Evolutionary conservation across 257 asterid genomes (phyloP), one percentile per base, ranked within the genome.

Genomic region (Primulina eburnea): DNA sequence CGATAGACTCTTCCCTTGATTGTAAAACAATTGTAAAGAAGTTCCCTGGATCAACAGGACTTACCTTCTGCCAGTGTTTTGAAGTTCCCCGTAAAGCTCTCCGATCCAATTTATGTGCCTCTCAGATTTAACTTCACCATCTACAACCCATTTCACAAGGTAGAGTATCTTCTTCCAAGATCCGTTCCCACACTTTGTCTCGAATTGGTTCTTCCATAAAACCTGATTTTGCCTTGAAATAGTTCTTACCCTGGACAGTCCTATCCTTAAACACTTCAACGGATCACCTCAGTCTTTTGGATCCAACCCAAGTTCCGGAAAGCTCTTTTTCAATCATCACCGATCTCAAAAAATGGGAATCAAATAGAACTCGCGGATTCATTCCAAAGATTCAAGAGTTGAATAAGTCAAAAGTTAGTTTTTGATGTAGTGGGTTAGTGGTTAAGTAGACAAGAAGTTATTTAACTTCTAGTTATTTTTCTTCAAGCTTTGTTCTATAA

Each of bases 11-110:
- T 24, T 24, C 26, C 26, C 26, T 24, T 24, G 26, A 24, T 24
- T 24, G 26, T 24, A 24, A 24, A 24, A 24, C 26, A 24, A 1
- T 24, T 24, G 26, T 24, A 24, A 88, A 88, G 76, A 78, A 88
- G 29, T 86, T 88, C 24, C 52, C 38, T 1, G 93, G 92, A 70
- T 90, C 97, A 40, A 58, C 10, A 6, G 30, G 67, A 79, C 63
- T 90, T 90, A 24, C 81, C 83, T 28, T 26, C 6, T 0, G 80
- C 85, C 79, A 88, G 67, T 65, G 81, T 82, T 70, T 71, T 34
- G 52, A 85, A 85, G 57, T 88, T 88, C 2, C 73, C 76, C 7
- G 74, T 76, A 53, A 20, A 88, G 17, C 55, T 32, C 69, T 20
- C 59, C 38, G 0, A 84, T 73, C 95, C 93, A 85, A 4, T 73